These are phyloP conservation scores for Solanum boliviense DNA, from an alignment of 257 asterid genomes.

Conservation along the genomic window DNA sequence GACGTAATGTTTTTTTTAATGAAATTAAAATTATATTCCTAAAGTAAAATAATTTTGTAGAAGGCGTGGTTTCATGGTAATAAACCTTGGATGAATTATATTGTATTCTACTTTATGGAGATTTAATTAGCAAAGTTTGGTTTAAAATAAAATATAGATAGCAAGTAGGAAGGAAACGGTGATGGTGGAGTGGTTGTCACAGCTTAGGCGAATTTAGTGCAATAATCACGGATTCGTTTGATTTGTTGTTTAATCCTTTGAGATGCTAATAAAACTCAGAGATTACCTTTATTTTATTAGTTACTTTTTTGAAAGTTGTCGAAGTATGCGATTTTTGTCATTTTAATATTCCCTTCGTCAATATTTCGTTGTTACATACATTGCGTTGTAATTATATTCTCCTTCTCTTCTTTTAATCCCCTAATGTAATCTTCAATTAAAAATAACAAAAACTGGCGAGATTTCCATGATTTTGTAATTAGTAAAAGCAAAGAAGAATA, in stretches of 20 bases:
- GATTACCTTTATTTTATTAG: background rate
- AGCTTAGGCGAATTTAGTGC: background rate
- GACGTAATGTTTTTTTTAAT: background rate
- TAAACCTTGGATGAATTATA: background rate
- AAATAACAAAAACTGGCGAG: background rate
- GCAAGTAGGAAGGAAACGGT: background rate
- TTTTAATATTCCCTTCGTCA: background rate
- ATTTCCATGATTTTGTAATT: background rate
- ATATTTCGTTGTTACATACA: no score
- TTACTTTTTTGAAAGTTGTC: background rate
- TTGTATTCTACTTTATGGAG: background rate
- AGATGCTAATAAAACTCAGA: background rate
- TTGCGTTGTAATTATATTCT: background rate
- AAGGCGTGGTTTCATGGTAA: background rate
- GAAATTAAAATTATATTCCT: background rate
- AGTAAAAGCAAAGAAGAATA: background rate
- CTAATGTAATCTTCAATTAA: background rate
- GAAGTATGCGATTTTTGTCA: background rate
- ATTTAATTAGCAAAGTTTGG: background rate
- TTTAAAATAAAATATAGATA: background rate
- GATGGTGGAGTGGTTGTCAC: background rate
- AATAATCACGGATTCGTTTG: background rate
- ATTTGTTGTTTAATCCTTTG: background rate
- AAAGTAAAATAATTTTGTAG: background rate
- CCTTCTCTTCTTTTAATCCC: background rate